Conservation (phyloP, 192 early-diverging fungal species). For the Coemansia sp. region DNA sequence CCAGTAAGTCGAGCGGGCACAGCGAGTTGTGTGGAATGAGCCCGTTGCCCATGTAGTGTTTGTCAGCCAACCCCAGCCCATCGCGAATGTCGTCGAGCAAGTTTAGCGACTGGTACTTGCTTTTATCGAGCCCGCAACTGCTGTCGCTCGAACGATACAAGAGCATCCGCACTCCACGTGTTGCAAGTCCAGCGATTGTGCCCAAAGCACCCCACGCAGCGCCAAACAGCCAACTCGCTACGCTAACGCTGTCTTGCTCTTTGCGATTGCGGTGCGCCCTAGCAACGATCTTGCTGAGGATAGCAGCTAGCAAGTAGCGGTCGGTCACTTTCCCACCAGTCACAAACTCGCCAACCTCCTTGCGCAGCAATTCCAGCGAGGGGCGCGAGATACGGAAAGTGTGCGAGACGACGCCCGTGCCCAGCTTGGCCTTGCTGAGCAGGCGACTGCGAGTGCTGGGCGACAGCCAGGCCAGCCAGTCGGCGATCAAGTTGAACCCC, state of each 20-base stretch:
- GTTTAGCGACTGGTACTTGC: conserved; percentile 31
- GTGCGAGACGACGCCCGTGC: conserved; percentile 23
- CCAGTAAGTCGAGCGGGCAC: conserved; percentile 31
- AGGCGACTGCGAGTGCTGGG: conserved; percentile 32
- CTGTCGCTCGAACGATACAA: background rate
- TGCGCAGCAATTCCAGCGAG: conserved; percentile 13
- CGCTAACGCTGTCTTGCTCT: background rate
- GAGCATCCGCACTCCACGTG: background rate
- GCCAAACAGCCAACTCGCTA: background rate
- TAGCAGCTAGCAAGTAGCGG: conserved; percentile 35
- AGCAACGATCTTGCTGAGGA: conserved; percentile 43
- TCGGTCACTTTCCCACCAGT: background rate
- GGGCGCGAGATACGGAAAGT: conserved; percentile 36
- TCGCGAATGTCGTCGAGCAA: conserved; percentile 45
- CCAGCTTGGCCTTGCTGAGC: conserved; percentile 32
- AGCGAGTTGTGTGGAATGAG: conserved; percentile 38
- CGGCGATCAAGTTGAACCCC: conserved; percentile 28
- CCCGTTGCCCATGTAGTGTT: conserved; percentile 49
- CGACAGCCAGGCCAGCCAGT: conserved; percentile 54
- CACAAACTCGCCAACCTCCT: conserved; percentile 3
- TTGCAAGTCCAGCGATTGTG: background rate
- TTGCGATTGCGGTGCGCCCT: conserved; percentile 35
- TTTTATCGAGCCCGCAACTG: background rate
- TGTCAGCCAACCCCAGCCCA: conserved; percentile 17
- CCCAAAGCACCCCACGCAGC: background rate